These are phyloP conservation scores for Aspergillus fructus DNA, from an alignment of 2,329 filamentous ascomycete genomes.

Conservation along the genomic window DNA sequence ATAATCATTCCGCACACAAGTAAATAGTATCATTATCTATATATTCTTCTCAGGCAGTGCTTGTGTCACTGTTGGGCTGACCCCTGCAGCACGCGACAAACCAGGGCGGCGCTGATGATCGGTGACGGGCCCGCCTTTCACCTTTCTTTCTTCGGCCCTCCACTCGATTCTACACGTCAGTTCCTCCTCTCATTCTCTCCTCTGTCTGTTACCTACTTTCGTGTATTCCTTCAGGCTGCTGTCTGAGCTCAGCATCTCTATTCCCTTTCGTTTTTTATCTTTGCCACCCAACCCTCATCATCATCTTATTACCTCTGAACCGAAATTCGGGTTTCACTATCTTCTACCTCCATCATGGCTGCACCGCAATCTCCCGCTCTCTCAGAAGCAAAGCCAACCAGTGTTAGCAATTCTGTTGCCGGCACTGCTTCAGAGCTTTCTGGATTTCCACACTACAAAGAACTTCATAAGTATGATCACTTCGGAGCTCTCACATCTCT, in stretches of 20 bases:
- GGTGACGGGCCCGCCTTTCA: slow-evolving; percentile 35
- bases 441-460: slow-evolving; percentile 80
- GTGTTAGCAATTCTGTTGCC: slow-evolving; percentile 47
- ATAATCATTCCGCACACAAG: not conserved
- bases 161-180: slow-evolving; percentile 17
- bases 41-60: not conserved
- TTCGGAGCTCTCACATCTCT: not conserved
- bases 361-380: slow-evolving; percentile 65
- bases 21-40: not conserved
- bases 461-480: slow-evolving; percentile 77
- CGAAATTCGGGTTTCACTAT: not conserved
- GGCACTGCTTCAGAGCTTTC: slow-evolving; percentile 61
- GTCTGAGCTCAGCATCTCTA: not conserved
- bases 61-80: not conserved
- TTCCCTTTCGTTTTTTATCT: not conserved
- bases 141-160: slow-evolving; percentile 18
- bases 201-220: slow-evolving; percentile 11
- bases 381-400: slow-evolving; percentile 64
- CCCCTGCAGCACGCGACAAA: slow-evolving; percentile 23
- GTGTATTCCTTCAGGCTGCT: not conserved
- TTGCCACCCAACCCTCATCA: slow-evolving; percentile 4
- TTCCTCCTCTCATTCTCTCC: slow-evolving; percentile 11
- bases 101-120: slow-evolving; percentile 20
- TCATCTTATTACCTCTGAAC: not conserved
- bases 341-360: slow-evolving; percentile 51